Evolutionary conservation across 2,329 filamentous ascomycete species (phyloP).

Genomic region (Furcasterigmium sp.): DNA sequence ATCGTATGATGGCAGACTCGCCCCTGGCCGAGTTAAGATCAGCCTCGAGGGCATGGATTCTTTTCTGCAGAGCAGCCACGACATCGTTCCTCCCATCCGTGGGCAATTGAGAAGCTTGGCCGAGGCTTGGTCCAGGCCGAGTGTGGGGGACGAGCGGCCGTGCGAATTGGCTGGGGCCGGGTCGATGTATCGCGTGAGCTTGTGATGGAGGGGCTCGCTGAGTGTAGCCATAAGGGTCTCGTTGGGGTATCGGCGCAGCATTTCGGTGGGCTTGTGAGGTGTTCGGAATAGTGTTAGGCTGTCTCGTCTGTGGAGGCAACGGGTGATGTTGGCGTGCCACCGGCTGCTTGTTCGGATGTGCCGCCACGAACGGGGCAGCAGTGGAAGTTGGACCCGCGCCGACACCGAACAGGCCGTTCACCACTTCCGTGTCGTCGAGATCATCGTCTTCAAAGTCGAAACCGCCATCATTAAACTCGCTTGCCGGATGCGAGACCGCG

Average conservation of each 20-base stretch:
- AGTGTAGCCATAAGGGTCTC: too few relatives aligned
- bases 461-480: constrained; percentile 26
- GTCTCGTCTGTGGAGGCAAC: neutral
- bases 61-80: constrained; percentile 43
- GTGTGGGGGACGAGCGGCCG: constrained; percentile 22
- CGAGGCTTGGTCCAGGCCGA: constrained; percentile 24
- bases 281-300: constrained; percentile 1
- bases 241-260: constrained; percentile 7
- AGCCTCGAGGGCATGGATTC: constrained; percentile 46
- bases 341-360: constrained; percentile 26
- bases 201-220: neutral
- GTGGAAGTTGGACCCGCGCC: constrained; percentile 20
- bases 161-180: constrained; percentile 35
- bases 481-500: constrained; percentile 11
- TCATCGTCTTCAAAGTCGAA: constrained; percentile 50
- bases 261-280: constrained; percentile 12
- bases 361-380: constrained; percentile 12
- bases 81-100: constrained; percentile 25
- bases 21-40: constrained; percentile 61
- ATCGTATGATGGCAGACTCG: constrained; percentile 70
- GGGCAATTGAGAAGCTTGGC: constrained; percentile 19
- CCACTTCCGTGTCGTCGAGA: constrained; percentile 53
- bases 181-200: constrained; percentile 13
- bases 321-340: constrained; percentile 23
- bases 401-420: constrained; percentile 39